phyloP scores from a whole-genome alignment of 768 basidiomycete species.

The Boletus coccyginus region DNA sequence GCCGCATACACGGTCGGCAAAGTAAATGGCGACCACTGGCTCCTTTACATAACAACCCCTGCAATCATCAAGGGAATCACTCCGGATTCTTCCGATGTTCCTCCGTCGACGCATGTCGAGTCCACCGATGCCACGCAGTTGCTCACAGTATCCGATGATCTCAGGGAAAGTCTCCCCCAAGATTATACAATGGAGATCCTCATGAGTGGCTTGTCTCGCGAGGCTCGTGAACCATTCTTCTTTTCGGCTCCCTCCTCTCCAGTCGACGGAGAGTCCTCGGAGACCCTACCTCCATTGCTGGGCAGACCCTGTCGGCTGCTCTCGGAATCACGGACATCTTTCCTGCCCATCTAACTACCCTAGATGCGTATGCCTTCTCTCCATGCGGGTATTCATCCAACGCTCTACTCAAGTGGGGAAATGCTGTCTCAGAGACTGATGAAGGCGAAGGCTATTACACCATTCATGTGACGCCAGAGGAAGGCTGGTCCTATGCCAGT shows the following conservation, averaged over 20 bases:
- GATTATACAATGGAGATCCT: constrained; percentile 98
- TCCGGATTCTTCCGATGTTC: constrained; percentile 17
- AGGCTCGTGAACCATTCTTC: constrained; percentile 80
- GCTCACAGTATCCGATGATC: neutral
- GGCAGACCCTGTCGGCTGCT: constrained; percentile 52
- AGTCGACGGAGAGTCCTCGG: constrained; percentile 49
- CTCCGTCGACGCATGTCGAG: constrained; percentile 13
- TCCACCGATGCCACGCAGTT: constrained; percentile 12
- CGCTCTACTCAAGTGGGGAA: constrained; percentile 71
- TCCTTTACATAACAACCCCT: constrained; percentile 86
- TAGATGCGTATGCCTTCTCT: constrained; percentile 91
- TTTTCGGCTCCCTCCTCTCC: constrained; percentile 42
- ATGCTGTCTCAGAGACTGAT: constrained; percentile 19
- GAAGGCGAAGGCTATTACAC: constrained; percentile 91
- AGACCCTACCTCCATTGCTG: constrained; percentile 21
- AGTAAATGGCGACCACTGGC: constrained; percentile 98
- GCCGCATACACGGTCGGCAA: constrained; percentile 96
- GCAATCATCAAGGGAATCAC: constrained; percentile 29
- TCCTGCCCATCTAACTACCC: constrained; percentile 68
- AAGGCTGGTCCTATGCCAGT: constrained; percentile 97
- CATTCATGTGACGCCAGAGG: constrained; percentile 97
- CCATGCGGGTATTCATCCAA: constrained; percentile 98
- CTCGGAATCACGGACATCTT: constrained; percentile 85
- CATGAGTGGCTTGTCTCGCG: constrained; percentile 85
- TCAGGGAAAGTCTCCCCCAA: constrained; percentile 31